Base-by-base conservation (phyloP, 345 rosid genomes). In the Melaleuca alternifolia region DNA sequence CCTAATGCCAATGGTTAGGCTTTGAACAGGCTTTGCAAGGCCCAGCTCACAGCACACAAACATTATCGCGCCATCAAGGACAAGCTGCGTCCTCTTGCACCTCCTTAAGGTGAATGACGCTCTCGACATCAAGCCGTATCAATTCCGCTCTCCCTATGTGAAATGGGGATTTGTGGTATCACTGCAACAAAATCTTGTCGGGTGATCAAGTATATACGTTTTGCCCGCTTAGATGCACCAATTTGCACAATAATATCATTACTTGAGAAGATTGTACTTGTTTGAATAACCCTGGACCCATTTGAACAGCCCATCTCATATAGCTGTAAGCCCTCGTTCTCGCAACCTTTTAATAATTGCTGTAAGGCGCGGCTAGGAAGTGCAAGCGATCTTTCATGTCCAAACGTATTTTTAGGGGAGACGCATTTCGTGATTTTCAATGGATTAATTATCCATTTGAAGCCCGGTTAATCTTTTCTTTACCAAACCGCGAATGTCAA, bases 31-130 rank as follows among this genome's bases (percentile, higher is more conserved):
- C n/a, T 56, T 56, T 56, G 61, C 90, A 89, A 26, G 30, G 18
- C 53, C 85, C 89, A 2, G 51, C 82, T 13, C 91, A 88, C 59
- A 86, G 91, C 65, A 41, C 91, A 88, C 85, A 81, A 9, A 28
- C 86, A 88, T 2, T 65, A 30, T 33, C 50, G 1, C 7, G 50
- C 52, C 10, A 82, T 90, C 51, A 30, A 77, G 54, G 57, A 86
- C 37, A 89, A 85, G 85, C 77, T 30, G 77, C 77, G 23, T 65
- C 88, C 90, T 50, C 50, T 86, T 11, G 44, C 26, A 1, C 90
- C 89, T 50, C 87, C 84, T 15, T 86, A 88, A 89, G 89, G 90
- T 90, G 28, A 41, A 41, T 10, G 44, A 62, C 71, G 37, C 44
- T 15, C 21, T 62, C 44, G 76, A 15, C 30, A 28, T 30, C 76